Percentiles rank a stretch among this genome's conserved stretches.
Evolutionary conservation across 179 eudicot genomes (phyloP).

Genomic region (Silene noctiflora): DNA sequence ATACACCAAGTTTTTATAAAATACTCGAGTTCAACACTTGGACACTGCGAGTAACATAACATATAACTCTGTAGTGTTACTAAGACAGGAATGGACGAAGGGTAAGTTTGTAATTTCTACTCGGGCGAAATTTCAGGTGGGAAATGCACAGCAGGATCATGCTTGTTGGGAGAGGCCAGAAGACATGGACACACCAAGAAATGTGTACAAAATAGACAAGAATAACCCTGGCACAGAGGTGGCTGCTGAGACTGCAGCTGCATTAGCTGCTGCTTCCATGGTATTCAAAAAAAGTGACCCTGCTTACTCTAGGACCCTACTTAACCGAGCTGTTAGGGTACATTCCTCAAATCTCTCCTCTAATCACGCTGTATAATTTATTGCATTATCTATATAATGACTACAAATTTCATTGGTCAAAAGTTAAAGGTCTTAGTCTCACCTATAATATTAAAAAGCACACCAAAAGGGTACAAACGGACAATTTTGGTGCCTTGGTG

Average conservation of each 20-base stretch:
- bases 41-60: no score
- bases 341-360: not conserved
- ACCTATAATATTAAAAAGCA: no score
- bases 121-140: slow-evolving; percentile 46
- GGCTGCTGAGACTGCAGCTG: slow-evolving; percentile 97
- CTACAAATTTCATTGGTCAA: no score
- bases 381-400: no score
- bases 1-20: no score
- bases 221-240: slow-evolving; percentile 90
- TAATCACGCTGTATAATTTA: not conserved
- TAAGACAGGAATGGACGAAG: not conserved
- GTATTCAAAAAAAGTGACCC: slow-evolving; percentile 73
- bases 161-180: slow-evolving; percentile 98
- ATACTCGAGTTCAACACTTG: no score
- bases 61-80: no score
- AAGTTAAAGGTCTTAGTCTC: no score
- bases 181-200: slow-evolving; percentile 96
- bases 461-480: no score
- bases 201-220: slow-evolving; percentile 64
- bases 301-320: slow-evolving; percentile 60
- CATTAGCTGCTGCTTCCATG: slow-evolving; percentile 90
- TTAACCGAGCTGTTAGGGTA: slow-evolving; percentile 73
- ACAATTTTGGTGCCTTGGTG: no score
- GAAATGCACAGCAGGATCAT: slow-evolving; percentile 78
- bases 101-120: not conserved